phyloP scores from a whole-genome alignment of 1,284 basidiomycete species.

The Ganoderma leucocontextum region DNA sequence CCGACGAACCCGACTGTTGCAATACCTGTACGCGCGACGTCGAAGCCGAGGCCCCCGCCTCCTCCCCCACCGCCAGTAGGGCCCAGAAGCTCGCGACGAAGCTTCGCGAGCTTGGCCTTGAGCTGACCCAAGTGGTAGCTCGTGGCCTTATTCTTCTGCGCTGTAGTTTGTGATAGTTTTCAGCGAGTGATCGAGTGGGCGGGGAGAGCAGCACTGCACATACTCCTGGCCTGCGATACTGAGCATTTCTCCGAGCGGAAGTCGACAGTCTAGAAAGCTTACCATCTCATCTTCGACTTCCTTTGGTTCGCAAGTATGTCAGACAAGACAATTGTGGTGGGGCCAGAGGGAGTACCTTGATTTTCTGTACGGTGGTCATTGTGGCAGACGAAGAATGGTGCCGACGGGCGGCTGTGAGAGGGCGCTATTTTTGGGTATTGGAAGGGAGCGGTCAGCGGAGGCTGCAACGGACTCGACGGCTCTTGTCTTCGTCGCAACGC shows the following conservation, averaged over 20 bases:
- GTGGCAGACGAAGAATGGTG: conserved; percentile 35
- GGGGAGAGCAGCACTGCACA: conserved; percentile 32
- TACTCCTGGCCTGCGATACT: conserved; percentile 49
- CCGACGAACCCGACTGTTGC: conserved; percentile 97
- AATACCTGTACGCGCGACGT: conserved; percentile 96
- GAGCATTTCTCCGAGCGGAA: conserved; percentile 20
- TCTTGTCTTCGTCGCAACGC: conserved; percentile 24
- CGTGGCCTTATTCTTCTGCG: conserved; percentile 97
- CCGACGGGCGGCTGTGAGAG: conserved; percentile 19
- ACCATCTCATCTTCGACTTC: conserved; percentile 98
- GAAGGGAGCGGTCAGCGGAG: conserved; percentile 5
- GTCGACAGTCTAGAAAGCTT: conserved; percentile 41
- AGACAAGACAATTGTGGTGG: conserved; percentile 11
- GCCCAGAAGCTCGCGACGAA: conserved; percentile 92
- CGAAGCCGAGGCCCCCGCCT: conserved; percentile 89
- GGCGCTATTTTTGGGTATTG: conserved; percentile 5
- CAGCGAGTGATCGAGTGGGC: conserved; percentile 17
- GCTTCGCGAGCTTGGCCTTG: conserved; percentile 98
- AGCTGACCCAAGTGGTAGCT: conserved; percentile 97
- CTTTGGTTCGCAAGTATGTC: conserved; percentile 45
- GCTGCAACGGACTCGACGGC: conserved; percentile 11
- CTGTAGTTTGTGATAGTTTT: conserved; percentile 44
- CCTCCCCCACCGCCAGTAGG: conserved; percentile 85
- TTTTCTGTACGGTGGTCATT: conserved; percentile 91
- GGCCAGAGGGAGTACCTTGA: conserved; percentile 64